Evolutionary conservation across 768 basidiomycete genomes (phyloP).

Genomic region (Leccinum ochraceum): DNA sequence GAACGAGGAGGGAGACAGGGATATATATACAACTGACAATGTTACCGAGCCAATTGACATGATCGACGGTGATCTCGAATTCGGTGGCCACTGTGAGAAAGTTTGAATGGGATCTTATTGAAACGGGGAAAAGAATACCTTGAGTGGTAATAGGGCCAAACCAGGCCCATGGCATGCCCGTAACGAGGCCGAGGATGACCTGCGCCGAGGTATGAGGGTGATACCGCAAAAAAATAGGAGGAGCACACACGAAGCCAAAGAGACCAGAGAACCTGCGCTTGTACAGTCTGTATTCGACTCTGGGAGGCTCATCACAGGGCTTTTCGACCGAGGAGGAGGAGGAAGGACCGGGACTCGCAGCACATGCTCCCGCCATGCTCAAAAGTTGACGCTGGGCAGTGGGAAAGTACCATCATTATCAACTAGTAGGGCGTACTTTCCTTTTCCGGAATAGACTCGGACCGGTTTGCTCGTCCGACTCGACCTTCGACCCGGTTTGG

Average conservation of each 20-base stretch:
- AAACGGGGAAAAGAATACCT: slow-evolving; percentile 39
- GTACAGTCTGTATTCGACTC: slow-evolving; percentile 59
- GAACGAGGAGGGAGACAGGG: slow-evolving; percentile 59
- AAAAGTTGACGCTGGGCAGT: neutral
- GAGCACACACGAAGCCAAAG: slow-evolving; percentile 49
- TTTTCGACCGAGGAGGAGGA: neutral
- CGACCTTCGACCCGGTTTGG: slow-evolving; percentile 20
- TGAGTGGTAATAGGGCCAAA: slow-evolving; percentile 80
- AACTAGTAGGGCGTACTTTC: neutral
- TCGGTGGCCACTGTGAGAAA: slow-evolving; percentile 51
- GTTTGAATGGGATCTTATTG: neutral
- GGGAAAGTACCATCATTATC: neutral
- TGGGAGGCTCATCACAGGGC: neutral
- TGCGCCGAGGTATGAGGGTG: slow-evolving; percentile 22
- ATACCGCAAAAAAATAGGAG: neutral
- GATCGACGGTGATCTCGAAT: slow-evolving; percentile 65
- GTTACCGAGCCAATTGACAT: slow-evolving; percentile 84
- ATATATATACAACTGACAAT: slow-evolving; percentile 62
- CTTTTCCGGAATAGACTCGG: slow-evolving; percentile 24
- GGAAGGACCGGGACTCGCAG: neutral
- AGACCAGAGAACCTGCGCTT: slow-evolving; percentile 67
- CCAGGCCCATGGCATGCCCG: slow-evolving; percentile 76
- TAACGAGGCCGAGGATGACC: slow-evolving; percentile 62
- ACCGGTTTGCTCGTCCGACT: slow-evolving; percentile 19
- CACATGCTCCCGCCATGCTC: neutral